Evolutionary conservation across 2,329 filamentous ascomycete species (phyloP), one percentile per base, ranked within the genome.

Genomic region (Aspergillus chevalieri): DNA sequence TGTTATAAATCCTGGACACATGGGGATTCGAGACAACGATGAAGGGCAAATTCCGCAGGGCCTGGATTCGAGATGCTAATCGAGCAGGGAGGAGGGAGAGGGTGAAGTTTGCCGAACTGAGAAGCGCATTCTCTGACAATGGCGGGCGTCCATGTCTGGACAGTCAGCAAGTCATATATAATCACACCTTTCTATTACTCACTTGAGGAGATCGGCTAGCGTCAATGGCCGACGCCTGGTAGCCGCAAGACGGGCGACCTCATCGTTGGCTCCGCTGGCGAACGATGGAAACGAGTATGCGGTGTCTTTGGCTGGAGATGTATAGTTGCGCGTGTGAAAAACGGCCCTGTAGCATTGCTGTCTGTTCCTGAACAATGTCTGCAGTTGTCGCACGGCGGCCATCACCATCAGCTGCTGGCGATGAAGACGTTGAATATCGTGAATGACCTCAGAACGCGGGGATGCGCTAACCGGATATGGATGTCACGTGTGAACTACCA

Each of bases 1-100:
- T 97, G 70, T 88, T 85, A 76, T 97, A 95, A 57, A 98, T 98
- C 62, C 86, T 85, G 22, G 86, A 87, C 59, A 98, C 90, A 66
- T 96, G 89, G 1, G 90, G 89, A 66, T 98, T 97, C n/a, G 92
- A 91, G 22, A 98, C 93, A 48, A 98, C 92, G 56, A 98, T 97
- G 70, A 92, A 98, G 0, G 93, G 93, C 7, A 98, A 82, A 66
- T 95, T 95, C 55, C 91, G 86, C 15, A 98, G 78, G 41, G 90
- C 89, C 68, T 95, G 88, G 56, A 98, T 95, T 49, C 93, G 89
- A 67, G 94, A 89, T 22, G 93, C 93, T 22, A 98, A 84, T 34
- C 93, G 89, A 45, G 93, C 87, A 12, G 93, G 93, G 8, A 97
- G 84, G 47, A 96, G 86, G 24, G 86, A 88, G 57, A 97, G 85